Conservation (phyloP, 208 protist genomes). For the Crithidia sp. region DNA sequence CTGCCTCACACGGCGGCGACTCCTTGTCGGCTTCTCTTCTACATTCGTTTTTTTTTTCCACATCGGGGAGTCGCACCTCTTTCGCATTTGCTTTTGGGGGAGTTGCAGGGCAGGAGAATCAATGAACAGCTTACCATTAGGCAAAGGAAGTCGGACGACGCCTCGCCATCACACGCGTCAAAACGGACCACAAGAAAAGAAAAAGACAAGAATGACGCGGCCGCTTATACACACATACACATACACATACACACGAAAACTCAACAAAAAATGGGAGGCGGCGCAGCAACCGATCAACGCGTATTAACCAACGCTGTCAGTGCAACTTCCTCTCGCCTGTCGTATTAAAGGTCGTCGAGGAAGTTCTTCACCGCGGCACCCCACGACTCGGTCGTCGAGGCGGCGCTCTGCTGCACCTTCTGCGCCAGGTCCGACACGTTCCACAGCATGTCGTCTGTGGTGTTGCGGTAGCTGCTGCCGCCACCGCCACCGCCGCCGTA, state of each 20-base stretch:
- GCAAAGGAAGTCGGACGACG: no score
- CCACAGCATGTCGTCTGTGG: slow-evolving; percentile 57
- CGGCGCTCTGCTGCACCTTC: slow-evolving; percentile 55
- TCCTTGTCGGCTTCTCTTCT: no score
- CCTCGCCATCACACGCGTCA: no score
- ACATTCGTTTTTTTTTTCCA: no score
- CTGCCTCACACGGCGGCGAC: no score
- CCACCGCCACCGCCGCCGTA: slow-evolving; percentile 9
- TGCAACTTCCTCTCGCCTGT: no score
- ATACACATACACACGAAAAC: background rate
- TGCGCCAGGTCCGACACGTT: slow-evolving; percentile 54
- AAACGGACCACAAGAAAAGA: background rate
- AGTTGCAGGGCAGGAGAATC: background rate
- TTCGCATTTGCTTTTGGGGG: no score
- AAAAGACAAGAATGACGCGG: background rate
- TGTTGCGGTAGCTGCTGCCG: slow-evolving; percentile 9
- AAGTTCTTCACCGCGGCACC: slow-evolving; percentile 65
- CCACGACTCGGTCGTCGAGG: slow-evolving; percentile 41
- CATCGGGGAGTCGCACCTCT: no score
- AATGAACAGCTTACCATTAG: background rate
- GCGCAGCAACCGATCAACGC: no score
- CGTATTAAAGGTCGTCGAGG: slow-evolving; percentile 59
- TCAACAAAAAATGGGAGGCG: no score
- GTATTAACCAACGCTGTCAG: no score
- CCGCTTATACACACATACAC: background rate